Evolutionary conservation across 2,329 filamentous ascomycete species (phyloP), one percentile per base, ranked within the genome.

Genomic region (Arthrinium phaeospermum): DNA sequence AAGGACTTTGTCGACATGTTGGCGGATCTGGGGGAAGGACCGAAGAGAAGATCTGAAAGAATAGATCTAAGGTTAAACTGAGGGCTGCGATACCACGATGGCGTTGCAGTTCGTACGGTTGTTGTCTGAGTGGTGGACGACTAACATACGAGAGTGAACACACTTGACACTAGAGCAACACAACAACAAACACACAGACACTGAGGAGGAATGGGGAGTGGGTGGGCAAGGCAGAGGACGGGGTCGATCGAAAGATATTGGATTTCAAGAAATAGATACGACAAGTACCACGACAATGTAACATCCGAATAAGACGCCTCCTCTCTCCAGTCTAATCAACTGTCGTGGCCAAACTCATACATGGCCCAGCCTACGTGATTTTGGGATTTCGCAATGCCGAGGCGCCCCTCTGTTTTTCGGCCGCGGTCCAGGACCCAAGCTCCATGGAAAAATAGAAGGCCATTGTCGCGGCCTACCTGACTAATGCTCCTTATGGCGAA

Each of bases 1-100:
- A 86, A 86, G 53, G 78, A 77, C 76, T 83, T 81, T 53, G 79
- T 78, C 46, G 80, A 76, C 81, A 85, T 84, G 75, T 27, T 37
- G 41, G 53, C 49, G 14, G 27, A 37, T 67, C 37, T 51, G 34
- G 27, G 24, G 68, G 45, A 69, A 24, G 47, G 47, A 68, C 24
- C 67, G 45, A 68, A 47, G 41, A 68, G 57, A 13, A 16, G 57
- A 64, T 64, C 30, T 64, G 19, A 41, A 0, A 5, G 41, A 41
- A 41, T 10, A 41, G 57, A 41, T 41, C 57, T 24, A 64, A 64
- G 57, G 34, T 64, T 41, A 10, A 37, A 64, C 19, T 41, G 46
- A 49, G 46, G 57, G 57, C 34, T 5, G 34, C 57, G 22, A 64
- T 64, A n/a, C 57, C 57, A 64, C 57, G 37, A 64, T 64, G 57